Evolutionary conservation across 208 protist species (phyloP).

Genomic region (Acanthamoeba lenticulata): DNA sequence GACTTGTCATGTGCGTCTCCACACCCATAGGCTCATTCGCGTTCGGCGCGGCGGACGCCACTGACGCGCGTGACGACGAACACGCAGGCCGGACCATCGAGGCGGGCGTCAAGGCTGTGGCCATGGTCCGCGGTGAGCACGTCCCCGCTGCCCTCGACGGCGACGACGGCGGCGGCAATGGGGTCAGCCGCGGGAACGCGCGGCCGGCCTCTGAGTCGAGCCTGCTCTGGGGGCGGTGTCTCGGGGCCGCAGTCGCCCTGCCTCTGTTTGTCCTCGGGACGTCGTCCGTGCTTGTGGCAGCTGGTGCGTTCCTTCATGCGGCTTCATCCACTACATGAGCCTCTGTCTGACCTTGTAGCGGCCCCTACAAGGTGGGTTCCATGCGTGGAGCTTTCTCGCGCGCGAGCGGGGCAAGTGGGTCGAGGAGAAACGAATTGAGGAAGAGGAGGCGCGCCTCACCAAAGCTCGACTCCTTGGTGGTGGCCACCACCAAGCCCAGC

Average conservation of each 20-base stretch:
- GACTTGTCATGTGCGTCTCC: neutral
- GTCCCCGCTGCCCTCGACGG: no score
- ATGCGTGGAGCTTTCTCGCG: neutral
- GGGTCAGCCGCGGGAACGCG: no score
- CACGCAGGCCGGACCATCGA: neutral
- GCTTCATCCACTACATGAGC: neutral
- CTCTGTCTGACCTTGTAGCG: no score
- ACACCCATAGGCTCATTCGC: neutral
- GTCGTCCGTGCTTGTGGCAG: neutral
- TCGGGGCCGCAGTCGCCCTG: neutral
- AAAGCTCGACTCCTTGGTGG: neutral
- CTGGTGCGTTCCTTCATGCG: neutral
- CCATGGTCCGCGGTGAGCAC: neutral
- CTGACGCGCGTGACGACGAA: no score
- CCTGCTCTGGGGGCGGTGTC: neutral
- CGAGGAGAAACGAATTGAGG: neutral
- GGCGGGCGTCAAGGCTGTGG: neutral
- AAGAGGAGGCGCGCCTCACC: neutral
- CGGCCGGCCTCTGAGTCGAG: neutral
- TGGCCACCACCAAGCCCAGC: neutral
- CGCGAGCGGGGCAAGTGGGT: neutral
- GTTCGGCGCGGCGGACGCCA: no score
- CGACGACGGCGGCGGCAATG: no score
- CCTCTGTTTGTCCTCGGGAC: neutral
- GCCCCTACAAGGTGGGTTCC: no score